Base-by-base conservation (phyloP, 2,329 filamentous ascomycete genomes). In the Albifimbria verrucaria region DNA sequence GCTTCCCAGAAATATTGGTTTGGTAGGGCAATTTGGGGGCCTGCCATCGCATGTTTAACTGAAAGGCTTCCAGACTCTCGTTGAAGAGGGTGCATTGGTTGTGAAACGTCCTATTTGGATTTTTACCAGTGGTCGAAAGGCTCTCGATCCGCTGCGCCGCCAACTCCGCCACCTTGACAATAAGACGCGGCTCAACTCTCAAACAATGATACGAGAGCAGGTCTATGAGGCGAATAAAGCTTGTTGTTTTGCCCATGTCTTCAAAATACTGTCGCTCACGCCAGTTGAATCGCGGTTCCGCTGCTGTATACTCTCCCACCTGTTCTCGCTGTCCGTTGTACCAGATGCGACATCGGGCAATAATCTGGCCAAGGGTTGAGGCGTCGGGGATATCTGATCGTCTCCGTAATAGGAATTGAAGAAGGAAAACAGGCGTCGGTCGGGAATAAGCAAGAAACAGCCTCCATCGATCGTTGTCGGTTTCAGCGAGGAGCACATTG, bases 1-100 rank as follows among this genome's bases (percentile, higher is more conserved):
- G 82, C 82, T 51, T 78, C 72, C 84, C 84, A 87, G 32, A 70
- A 64, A 55, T 68, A 72, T 2, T 59, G 53, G 51, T 70, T 66
- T 10, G 66, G 67, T 3, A 60, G 47, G 7, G 59, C 47, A 39
- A 59, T 10, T 63, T 63, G 21, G 62, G 60, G 3, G 57, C 52
- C 42, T 60, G 59, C n/a, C 58, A 50, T 15, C 59, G 56, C 18
- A 55, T 55, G n/a, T 61, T 60, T 7, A 61, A 64, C 52, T 59
- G 64, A 28, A 72, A 60, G 5, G 61, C 53, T 17, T 52, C 39
- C 7, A 72, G 60, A 18, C 58, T 58, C 10, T 32, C 50, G 52
- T 72, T 72, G 48, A 72, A 70, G 15, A 68, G 57, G 12, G 52
- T 53, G 52, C 69, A 72, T 45, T 67, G 64, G 10, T 52, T 50